Evolutionary conservation across 1,284 basidiomycete species (phyloP), one percentile per base, ranked within the genome.

Genomic region (Moniliophthora roreri): DNA sequence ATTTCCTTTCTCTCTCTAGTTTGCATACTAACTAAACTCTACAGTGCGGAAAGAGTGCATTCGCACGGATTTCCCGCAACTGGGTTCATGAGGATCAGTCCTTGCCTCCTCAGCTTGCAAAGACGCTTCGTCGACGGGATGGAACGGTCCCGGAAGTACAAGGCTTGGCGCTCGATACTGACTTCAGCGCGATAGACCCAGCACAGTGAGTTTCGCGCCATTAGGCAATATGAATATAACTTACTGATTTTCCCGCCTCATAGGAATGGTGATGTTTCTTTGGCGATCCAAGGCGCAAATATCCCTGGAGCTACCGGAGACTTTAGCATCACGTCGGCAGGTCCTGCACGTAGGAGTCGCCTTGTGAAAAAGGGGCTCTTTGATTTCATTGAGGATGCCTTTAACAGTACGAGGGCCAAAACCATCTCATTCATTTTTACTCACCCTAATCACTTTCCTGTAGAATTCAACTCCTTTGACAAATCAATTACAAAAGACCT

Each of bases 121-220:
- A 23, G 1, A 18, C 40, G 50, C 34, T 42, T 56, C 45, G 44
- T 54, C 58, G 57, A 39, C 58, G 60, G 37, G 50, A 35, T 28
- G 56, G 54, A 18, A 49, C 50, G n/a, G 38, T 28, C 15, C 62
- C 65, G 18, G 45, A 59, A 15, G 72, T 75, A 2, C 66, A 69
- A 41, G 69, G 63, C 0, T 60, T 74, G 35, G 57, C 60, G 3
- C 60, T 76, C 3, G 68, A 73, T 53, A 71, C 67, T 1, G 63
- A 72, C 53, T 76, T 66, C 50, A 53, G 56, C 20, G 61, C 64
- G 6, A 60, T 65, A 2, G 60, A 68, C 53, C 59, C 63, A 32
- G 42, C 60, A 18, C 59, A 63, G 68, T 62, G 34, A 8, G 53
- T 49, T 15, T 11, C 10, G 47, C n/a, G 3, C 16, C 2, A 15